These are phyloP conservation scores for Butyriboletus regius DNA, from an alignment of 1,284 basidiomycete genomes.

Conservation along the genomic window DNA sequence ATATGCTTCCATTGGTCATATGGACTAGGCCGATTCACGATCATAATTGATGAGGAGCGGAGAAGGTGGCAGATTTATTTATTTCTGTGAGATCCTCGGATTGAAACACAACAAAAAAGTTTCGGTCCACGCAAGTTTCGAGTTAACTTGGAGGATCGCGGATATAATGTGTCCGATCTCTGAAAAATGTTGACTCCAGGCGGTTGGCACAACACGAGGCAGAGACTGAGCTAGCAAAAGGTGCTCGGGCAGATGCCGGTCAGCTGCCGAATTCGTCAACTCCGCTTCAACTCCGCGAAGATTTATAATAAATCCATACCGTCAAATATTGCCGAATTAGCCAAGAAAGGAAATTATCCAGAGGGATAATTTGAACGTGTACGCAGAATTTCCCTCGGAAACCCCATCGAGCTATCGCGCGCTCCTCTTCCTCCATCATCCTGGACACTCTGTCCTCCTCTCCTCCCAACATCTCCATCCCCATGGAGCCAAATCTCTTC, in stretches of 20 bases:
- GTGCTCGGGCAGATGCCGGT: too few species aligned
- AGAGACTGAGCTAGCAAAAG: too few species aligned
- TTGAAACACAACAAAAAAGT: slow-evolving; percentile 14
- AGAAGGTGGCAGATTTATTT: slow-evolving; percentile 1
- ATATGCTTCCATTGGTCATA: slow-evolving; percentile 3
- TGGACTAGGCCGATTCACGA: slow-evolving; percentile 16
- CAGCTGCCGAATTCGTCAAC: background rate
- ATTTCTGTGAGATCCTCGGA: slow-evolving; percentile 20
- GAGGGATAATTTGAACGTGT: slow-evolving; percentile 14
- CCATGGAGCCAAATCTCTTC: slow-evolving; percentile 31
- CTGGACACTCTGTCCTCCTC: slow-evolving; percentile 27
- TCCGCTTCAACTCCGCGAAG: slow-evolving; percentile 28
- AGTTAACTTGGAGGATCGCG: slow-evolving; percentile 14
- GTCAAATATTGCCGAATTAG: slow-evolving; percentile 8
- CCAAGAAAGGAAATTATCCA: slow-evolving; percentile 19
- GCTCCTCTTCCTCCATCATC: slow-evolving; percentile 13
- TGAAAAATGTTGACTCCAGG: too few species aligned
- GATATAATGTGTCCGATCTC: background rate
- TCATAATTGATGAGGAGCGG: too few species aligned
- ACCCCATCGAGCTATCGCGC: slow-evolving; percentile 18
- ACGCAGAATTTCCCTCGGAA: slow-evolving; percentile 12
- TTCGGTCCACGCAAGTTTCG: slow-evolving; percentile 12
- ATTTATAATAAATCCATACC: background rate
- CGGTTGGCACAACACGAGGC: slow-evolving; percentile 19
- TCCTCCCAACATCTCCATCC: slow-evolving; percentile 33